A percentile compares a stretch with the other conserved stretches of the same genome.
Evolutionary conservation across 768 basidiomycete species (phyloP).

Genomic region (Kwoniella sp.): DNA sequence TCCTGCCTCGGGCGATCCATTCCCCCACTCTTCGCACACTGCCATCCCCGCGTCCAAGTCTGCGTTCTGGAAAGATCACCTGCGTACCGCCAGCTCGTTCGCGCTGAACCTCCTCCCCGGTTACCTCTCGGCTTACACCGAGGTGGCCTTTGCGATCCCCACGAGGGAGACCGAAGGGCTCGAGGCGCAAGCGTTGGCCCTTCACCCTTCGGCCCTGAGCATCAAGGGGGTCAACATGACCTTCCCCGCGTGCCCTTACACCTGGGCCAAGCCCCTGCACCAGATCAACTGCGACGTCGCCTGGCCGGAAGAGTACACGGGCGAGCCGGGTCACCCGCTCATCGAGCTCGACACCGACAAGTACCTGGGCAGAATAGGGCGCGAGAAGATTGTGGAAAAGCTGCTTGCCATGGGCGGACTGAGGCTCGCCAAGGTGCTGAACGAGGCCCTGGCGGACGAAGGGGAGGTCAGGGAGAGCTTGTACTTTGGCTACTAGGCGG

Average conservation of each 20-base stretch:
- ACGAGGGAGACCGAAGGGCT: conserved; percentile 23
- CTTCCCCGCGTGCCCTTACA: conserved; percentile 64
- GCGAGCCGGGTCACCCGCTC: conserved; percentile 49
- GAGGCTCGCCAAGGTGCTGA: conserved; percentile 75
- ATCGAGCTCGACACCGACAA: conserved; percentile 76
- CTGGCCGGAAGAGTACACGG: conserved; percentile 70
- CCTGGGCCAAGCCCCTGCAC: conserved; percentile 72
- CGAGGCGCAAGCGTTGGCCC: conserved; percentile 12
- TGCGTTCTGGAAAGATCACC: conserved; percentile 15
- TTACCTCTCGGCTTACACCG: conserved; percentile 2
- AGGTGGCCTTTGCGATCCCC: conserved; percentile 14
- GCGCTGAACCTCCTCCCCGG: conserved; percentile 14
- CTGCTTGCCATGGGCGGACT: conserved; percentile 77
- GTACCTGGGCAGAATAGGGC: conserved; percentile 67
- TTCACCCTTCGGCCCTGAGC: conserved; percentile 4
- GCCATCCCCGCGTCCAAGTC: conserved; percentile 17
- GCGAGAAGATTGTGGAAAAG: conserved; percentile 70
- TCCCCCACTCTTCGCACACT: conserved; percentile 37
- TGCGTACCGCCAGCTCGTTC: conserved; percentile 16
- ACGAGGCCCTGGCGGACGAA: conserved; percentile 59
- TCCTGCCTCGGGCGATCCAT: conserved; percentile 52
- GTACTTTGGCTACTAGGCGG: conserved; percentile 22
- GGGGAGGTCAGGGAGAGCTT: conserved; percentile 21
- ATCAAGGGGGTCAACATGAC: conserved; percentile 6
- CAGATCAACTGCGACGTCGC: conserved; percentile 74